Percentiles rank a stretch among this genome's conserved stretches.
phyloP scores from a whole-genome alignment of 2,329 filamentous ascomycete genomes.

The Claviceps africana region DNA sequence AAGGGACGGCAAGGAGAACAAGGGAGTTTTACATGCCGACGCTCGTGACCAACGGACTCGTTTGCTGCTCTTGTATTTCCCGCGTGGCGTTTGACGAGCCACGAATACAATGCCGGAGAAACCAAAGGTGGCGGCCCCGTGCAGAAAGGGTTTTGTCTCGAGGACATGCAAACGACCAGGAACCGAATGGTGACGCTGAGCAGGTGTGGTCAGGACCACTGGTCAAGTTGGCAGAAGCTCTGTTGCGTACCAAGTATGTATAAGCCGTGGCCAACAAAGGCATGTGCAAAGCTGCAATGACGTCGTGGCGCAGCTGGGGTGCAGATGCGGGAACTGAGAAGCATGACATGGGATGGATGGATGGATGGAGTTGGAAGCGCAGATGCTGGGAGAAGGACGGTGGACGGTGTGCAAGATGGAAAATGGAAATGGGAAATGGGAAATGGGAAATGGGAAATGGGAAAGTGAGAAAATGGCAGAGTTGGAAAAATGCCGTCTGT shows the following conservation, averaged over 20 bases:
- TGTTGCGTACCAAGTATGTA: too few relatives aligned
- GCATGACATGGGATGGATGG: neutral
- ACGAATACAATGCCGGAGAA: neutral
- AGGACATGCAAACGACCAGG: neutral
- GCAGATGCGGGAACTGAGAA: neutral
- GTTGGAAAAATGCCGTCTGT: too few relatives aligned
- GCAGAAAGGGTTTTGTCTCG: neutral
- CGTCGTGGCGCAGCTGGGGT: neutral
- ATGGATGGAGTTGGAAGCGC: neutral
- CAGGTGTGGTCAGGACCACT: too few relatives aligned
- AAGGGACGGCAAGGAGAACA: neutral
- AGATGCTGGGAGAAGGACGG: too few relatives aligned
- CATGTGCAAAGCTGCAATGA: conserved; percentile 2
- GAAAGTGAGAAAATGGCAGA: too few relatives aligned
- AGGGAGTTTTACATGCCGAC: too few relatives aligned
- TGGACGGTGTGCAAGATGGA: too few relatives aligned
- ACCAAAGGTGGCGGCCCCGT: neutral
- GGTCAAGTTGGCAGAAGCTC: too few relatives aligned
- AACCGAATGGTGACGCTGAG: too few relatives aligned
- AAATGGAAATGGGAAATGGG: neutral
- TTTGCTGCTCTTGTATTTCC: neutral
- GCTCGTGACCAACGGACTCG: neutral
- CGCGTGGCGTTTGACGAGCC: neutral
- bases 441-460: neutral
- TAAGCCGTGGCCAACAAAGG: neutral